Evolutionary conservation across 768 basidiomycete genomes (phyloP).

Genomic region (Suillus variegatus): DNA sequence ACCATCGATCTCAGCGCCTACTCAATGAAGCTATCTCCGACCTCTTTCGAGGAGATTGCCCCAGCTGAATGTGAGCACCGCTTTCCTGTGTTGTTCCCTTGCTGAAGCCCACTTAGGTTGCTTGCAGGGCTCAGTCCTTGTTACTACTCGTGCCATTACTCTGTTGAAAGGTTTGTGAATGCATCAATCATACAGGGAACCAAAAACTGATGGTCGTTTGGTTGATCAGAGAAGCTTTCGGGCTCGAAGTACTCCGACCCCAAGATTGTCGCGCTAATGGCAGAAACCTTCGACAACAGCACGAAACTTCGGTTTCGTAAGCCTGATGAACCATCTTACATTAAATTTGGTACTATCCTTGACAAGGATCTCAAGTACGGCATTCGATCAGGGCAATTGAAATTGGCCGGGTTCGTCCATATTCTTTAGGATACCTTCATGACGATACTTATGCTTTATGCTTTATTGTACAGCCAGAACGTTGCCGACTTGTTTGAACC

Average conservation of each 20-base stretch:
- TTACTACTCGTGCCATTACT: conserved; percentile 29
- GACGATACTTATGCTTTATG: not conserved
- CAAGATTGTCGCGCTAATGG: conserved; percentile 34
- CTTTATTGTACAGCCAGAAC: conserved; percentile 26
- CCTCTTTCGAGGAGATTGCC: conserved; percentile 36
- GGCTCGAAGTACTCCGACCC: conserved; percentile 29
- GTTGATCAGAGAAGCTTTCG: conserved; percentile 26
- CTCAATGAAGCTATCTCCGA: conserved; percentile 24
- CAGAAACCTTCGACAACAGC: conserved; percentile 34
- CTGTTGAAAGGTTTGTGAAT: conserved; percentile 29
- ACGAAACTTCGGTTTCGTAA: conserved; percentile 43
- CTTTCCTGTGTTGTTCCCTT: not conserved
- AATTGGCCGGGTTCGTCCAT: conserved; percentile 36
- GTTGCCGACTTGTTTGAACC: conserved; percentile 44
- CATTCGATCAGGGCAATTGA: conserved; percentile 40
- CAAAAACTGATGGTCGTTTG: not conserved
- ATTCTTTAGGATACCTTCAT: not conserved
- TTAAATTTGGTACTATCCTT: conserved; percentile 38
- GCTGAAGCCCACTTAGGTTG: conserved; percentile 27
- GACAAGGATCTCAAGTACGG: conserved; percentile 35
- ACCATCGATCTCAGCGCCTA: conserved; percentile 42
- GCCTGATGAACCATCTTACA: conserved; percentile 34
- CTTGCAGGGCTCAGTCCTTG: conserved; percentile 39
- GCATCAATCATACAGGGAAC: not conserved
- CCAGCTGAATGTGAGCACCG: conserved; percentile 29